Evolutionary conservation across 2,329 filamentous ascomycete genomes (phyloP).

Genomic region (Saccharata proteae): DNA sequence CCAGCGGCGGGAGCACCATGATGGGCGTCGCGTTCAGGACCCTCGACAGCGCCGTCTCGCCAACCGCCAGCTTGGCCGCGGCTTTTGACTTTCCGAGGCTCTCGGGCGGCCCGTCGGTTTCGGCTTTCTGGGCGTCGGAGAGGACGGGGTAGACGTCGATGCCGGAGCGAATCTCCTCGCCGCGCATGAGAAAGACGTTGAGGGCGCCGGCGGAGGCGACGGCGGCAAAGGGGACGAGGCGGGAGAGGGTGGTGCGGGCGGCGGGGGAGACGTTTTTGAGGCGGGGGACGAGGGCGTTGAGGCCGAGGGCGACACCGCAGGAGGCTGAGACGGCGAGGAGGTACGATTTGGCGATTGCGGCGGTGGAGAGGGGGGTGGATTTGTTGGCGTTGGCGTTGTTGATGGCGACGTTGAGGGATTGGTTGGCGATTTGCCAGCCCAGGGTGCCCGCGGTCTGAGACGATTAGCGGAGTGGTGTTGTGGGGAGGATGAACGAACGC

Average conservation of each 20-base stretch:
- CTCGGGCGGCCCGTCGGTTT: constrained; percentile 44
- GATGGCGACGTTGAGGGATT: constrained; percentile 95
- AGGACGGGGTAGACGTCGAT: constrained; percentile 87
- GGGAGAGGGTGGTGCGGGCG: constrained; percentile 62
- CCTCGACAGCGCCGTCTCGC: constrained; percentile 81
- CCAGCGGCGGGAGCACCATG: constrained; percentile 86
- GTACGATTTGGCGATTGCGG: constrained; percentile 79
- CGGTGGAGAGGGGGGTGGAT: constrained; percentile 72
- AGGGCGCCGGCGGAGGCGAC: constrained; percentile 83
- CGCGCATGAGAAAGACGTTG: constrained; percentile 96
- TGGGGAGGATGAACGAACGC: constrained; percentile 35
- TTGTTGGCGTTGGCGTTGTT: constrained; percentile 98
- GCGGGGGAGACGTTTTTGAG: constrained; percentile 64
- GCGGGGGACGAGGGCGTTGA: constrained; percentile 81
- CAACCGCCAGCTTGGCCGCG: constrained; percentile 79
- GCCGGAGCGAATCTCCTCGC: constrained; percentile 83
- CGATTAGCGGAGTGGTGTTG: not conserved
- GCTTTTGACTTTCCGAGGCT: constrained; percentile 78
- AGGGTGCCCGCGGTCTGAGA: constrained; percentile 66
- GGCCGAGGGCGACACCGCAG: constrained; percentile 82
- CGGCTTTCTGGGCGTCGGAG: constrained; percentile 56
- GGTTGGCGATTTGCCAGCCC: constrained; percentile 91
- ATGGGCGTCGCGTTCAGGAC: constrained; percentile 92
- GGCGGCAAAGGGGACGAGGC: constrained; percentile 92
- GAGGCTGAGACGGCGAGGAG: constrained; percentile 83